Conservation (phyloP, 1,284 basidiomycete genomes). For the Malassezia obtusa region DNA sequence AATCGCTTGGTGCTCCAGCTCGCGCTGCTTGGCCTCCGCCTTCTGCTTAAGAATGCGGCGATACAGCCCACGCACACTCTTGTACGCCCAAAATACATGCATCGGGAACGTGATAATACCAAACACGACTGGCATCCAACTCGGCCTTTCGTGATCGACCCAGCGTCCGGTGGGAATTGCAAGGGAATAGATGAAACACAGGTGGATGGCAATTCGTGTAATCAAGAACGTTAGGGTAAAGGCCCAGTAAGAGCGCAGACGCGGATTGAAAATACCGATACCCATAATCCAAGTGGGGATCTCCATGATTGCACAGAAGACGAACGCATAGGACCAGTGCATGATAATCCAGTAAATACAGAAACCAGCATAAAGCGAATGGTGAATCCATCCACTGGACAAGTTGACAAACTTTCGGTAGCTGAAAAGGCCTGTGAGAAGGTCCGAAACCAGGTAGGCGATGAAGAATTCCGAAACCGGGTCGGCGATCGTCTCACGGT, state of each 20-base stretch:
- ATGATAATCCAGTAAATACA: conserved; percentile 33
- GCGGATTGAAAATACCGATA: conserved; percentile 33
- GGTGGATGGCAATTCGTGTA: conserved; percentile 41
- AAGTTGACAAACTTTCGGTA: conserved; percentile 44
- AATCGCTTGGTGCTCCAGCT: conserved; percentile 6
- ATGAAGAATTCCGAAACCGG: conserved; percentile 38
- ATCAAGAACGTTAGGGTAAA: conserved; percentile 42
- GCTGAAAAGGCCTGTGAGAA: conserved; percentile 37
- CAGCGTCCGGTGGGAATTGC: conserved; percentile 26
- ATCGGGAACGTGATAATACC: conserved; percentile 37
- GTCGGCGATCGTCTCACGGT: conserved; percentile 28
- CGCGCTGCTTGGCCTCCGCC: conserved; percentile 24
- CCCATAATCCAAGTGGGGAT: conserved; percentile 46
- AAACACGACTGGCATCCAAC: conserved; percentile 29
- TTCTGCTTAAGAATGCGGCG: conserved; percentile 39
- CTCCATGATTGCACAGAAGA: conserved; percentile 37
- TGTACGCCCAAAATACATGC: conserved; percentile 47
- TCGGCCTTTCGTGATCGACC: conserved; percentile 26
- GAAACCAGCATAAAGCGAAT: conserved; percentile 37
- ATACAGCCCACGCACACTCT: conserved; percentile 37
- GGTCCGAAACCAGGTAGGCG: conserved; percentile 40
- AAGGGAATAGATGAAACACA: conserved; percentile 27
- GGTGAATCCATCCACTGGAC: conserved; percentile 44
- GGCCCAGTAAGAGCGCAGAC: conserved; percentile 41
- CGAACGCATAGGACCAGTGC: conserved; percentile 37